phyloP scores from a whole-genome alignment of 306 rosid genomes.

The Acacia melanoxylon region DNA sequence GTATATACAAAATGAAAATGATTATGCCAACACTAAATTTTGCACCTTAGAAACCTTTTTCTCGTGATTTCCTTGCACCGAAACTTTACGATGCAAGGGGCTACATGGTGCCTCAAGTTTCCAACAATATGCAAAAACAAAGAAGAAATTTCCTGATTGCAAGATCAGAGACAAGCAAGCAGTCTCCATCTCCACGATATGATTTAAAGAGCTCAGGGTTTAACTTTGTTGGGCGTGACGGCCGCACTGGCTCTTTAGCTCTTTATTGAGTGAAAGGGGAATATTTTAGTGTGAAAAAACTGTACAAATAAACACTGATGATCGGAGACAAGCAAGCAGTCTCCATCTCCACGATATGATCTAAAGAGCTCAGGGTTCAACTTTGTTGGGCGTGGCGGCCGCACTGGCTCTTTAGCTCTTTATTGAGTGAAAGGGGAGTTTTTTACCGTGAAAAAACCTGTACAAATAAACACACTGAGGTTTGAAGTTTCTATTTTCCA shows the following conservation, averaged over 20 bases:
- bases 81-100: slow-evolving; percentile 51
- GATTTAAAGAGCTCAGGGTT: too few relatives aligned
- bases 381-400: too few relatives aligned
- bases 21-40: slow-evolving; percentile 39
- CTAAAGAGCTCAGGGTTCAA: too few relatives aligned
- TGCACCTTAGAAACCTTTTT: slow-evolving; percentile 45
- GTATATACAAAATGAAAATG: neutral
- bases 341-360: neutral
- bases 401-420: too few relatives aligned
- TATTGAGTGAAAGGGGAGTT: too few relatives aligned
- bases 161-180: neutral
- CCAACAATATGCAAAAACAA: neutral
- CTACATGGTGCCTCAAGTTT: slow-evolving; percentile 40
- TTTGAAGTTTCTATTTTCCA: neutral
- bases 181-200: neutral
- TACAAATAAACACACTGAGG: too few relatives aligned
- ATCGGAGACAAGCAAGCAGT: neutral
- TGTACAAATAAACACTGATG: too few relatives aligned
- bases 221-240: too few relatives aligned
- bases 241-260: too few relatives aligned
- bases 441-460: too few relatives aligned
- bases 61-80: slow-evolving; percentile 53
- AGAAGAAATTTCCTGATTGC: neutral
- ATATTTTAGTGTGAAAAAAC: too few relatives aligned
- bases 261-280: too few relatives aligned